Conservation (phyloP, 345 rosid genomes). For the Camelina laxa region DNA sequence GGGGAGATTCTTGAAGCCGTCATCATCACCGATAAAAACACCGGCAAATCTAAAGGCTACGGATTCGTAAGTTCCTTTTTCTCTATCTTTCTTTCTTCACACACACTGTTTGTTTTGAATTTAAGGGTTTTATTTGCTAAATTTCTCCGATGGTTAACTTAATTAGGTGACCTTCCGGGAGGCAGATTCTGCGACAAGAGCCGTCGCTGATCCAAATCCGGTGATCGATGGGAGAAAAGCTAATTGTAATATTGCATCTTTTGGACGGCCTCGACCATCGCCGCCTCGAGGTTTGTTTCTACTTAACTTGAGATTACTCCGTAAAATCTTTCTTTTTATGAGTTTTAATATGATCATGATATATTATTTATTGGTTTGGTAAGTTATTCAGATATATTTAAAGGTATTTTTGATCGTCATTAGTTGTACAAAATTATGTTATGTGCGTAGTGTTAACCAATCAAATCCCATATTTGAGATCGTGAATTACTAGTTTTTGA, state of each 20-base stretch:
- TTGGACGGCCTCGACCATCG: slow-evolving; percentile 84
- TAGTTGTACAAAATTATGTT: slow-evolving; percentile 27
- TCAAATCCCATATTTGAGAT: background rate
- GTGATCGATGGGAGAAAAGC: slow-evolving; percentile 90
- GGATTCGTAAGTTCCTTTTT: slow-evolving; percentile 68
- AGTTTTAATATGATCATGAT: background rate
- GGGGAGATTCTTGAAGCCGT: slow-evolving; percentile 98
- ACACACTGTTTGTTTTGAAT: background rate
- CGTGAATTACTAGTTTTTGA: background rate
- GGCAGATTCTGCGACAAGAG: slow-evolving; percentile 83
- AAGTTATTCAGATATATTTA: background rate
- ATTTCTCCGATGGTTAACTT: background rate
- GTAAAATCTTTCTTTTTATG: background rate
- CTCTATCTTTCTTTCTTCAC: background rate
- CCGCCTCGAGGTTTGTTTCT: slow-evolving; percentile 74
- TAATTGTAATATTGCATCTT: slow-evolving; percentile 89
- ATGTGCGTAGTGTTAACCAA: slow-evolving; percentile 4
- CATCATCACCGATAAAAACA: slow-evolving; percentile 76
- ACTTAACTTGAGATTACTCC: background rate
- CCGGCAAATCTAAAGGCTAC: slow-evolving; percentile 95
- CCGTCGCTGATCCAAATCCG: slow-evolving; percentile 83
- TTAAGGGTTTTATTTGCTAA: background rate
- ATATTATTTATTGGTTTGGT: slow-evolving; percentile 23
- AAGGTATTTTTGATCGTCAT: slow-evolving; percentile 16
- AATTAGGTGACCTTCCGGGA: slow-evolving; percentile 84